Evolutionary conservation across 805 yeast species (phyloP).

Genomic region (Nakazawaea laoshanensis): DNA sequence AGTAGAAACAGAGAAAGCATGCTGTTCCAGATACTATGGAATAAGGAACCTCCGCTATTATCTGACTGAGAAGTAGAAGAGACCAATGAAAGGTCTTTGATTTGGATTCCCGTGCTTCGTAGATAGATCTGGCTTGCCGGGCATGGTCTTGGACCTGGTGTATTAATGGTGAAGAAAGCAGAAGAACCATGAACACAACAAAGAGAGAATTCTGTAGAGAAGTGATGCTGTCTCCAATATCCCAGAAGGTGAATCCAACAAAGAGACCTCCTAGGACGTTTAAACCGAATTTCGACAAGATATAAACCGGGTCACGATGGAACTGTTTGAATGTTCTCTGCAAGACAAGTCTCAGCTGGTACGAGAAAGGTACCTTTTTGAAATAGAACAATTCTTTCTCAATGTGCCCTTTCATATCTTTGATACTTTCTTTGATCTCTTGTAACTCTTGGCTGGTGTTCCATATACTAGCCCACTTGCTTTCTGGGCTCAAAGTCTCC

Average conservation of each 20-base stretch:
- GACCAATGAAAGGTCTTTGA: constrained; percentile 36
- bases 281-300: constrained; percentile 31
- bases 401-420: constrained; percentile 8
- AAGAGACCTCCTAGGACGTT: constrained; percentile 42
- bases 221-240: constrained; percentile 12
- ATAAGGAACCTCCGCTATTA: constrained; percentile 37
- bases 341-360: constrained; percentile 31
- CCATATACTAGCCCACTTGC: constrained; percentile 18
- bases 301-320: constrained; percentile 33
- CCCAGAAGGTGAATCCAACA: constrained; percentile 46
- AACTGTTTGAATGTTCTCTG: constrained; percentile 30
- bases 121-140: constrained; percentile 30
- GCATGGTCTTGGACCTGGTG: constrained; percentile 19
- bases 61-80: constrained; percentile 30
- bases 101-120: constrained; percentile 34
- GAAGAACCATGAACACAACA: constrained; percentile 35
- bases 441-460: not conserved
- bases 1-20: constrained; percentile 44
- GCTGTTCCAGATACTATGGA: constrained; percentile 15
- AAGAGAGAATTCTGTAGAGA: constrained; percentile 30
- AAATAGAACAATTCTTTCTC: constrained; percentile 8
- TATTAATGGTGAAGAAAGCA: constrained; percentile 30
- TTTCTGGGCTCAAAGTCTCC: not conserved
- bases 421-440: not conserved
- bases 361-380: constrained; percentile 23